These are phyloP conservation scores for Botryosphaeria dothidea DNA, from an alignment of 2,329 filamentous ascomycete species.

Conservation along the genomic window DNA sequence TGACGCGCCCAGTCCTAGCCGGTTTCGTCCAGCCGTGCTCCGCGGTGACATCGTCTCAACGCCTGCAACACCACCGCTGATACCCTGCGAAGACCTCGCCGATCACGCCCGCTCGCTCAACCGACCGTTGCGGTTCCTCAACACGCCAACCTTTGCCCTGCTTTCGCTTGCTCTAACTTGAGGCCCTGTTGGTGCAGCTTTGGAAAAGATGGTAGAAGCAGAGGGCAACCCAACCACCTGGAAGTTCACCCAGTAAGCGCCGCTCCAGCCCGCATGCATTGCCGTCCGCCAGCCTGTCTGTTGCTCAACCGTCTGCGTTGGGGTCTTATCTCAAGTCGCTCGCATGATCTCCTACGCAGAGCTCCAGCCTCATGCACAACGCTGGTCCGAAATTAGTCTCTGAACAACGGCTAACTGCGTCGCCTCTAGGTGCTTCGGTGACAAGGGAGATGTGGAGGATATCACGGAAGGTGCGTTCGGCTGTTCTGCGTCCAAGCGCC, in stretches of 20 bases:
- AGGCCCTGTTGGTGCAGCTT: slow-evolving; percentile 21
- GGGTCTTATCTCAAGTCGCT: neutral
- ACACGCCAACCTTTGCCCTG: neutral
- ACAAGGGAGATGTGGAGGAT: slow-evolving; percentile 98
- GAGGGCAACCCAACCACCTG: slow-evolving; percentile 93
- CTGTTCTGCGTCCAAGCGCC: slow-evolving; percentile 17
- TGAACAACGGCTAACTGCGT: slow-evolving; percentile 5
- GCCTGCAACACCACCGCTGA: slow-evolving; percentile 17
- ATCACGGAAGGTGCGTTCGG: slow-evolving; percentile 75
- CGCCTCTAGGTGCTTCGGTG: slow-evolving; percentile 83
- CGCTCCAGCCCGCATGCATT: neutral
- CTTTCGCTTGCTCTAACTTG: slow-evolving; percentile 5
- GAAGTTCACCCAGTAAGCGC: slow-evolving; percentile 97
- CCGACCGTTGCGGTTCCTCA: slow-evolving; percentile 2
- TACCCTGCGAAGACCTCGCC: slow-evolving; percentile 15
- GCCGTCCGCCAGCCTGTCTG: neutral
- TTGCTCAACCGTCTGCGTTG: neutral
- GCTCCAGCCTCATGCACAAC: neutral
- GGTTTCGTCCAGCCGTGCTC: slow-evolving; percentile 20
- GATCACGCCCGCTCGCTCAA: slow-evolving; percentile 7
- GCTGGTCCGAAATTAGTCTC: neutral
- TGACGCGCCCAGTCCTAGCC: slow-evolving; percentile 20
- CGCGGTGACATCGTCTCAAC: slow-evolving; percentile 19
- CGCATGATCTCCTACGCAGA: neutral
- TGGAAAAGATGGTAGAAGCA: slow-evolving; percentile 86